phyloP scores from a whole-genome alignment of 2,329 filamentous ascomycete genomes.

The Fusarium multiceps region DNA sequence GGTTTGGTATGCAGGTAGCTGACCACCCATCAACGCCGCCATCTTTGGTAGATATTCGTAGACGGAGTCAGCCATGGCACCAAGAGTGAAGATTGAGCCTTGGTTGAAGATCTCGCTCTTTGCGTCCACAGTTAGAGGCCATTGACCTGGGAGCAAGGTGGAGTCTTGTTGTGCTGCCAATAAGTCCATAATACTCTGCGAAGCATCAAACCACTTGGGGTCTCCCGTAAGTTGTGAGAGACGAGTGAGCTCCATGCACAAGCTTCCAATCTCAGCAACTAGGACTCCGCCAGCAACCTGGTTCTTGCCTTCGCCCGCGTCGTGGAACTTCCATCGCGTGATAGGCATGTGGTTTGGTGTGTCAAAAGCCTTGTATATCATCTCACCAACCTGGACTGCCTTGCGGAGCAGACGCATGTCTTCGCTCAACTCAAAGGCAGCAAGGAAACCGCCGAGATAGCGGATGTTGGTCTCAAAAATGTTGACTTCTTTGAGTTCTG shows the following conservation, averaged over 20 bases:
- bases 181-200: constrained; percentile 74
- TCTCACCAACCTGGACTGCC: constrained; percentile 70
- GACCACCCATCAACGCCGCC: constrained; percentile 72
- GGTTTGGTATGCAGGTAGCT: constrained; percentile 63
- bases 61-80: constrained; percentile 61
- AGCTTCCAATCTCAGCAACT: constrained; percentile 66
- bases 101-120: constrained; percentile 40
- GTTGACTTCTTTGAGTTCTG: constrained; percentile 63
- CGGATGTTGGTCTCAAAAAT: constrained; percentile 79
- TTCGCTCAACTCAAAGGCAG: constrained; percentile 75
- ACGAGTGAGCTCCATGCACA: constrained; percentile 78
- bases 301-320: constrained; percentile 49
- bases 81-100: constrained; percentile 58
- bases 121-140: constrained; percentile 62
- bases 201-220: constrained; percentile 78
- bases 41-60: constrained; percentile 96
- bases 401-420: constrained; percentile 68
- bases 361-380: constrained; percentile 75
- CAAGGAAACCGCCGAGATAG: constrained; percentile 75
- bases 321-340: constrained; percentile 59
- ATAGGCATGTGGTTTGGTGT: constrained; percentile 74
- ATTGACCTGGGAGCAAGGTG: constrained; percentile 77
- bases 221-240: constrained; percentile 79
- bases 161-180: constrained; percentile 73
- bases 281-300: constrained; percentile 53